These are phyloP conservation scores for Euphorbia tirucalli DNA, from an alignment of 345 rosid species.

Conservation along the genomic window DNA sequence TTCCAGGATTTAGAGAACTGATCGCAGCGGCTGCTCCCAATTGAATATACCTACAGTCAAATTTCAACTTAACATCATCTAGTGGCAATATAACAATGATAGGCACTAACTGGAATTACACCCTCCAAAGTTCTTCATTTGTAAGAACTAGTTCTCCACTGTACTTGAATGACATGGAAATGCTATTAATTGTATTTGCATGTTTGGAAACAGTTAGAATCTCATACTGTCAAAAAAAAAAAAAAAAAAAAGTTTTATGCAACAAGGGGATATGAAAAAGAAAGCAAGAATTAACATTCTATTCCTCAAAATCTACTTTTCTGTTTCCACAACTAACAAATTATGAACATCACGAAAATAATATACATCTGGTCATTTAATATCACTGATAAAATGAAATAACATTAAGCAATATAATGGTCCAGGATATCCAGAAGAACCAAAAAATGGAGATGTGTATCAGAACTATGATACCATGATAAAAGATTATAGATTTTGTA, in stretches of 20 bases:
- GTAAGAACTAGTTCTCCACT: background rate
- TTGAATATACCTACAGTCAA: constrained; percentile 57
- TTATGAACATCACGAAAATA: background rate
- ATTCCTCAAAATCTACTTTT: background rate
- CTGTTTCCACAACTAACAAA: background rate
- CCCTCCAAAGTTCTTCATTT: background rate
- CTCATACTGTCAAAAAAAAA: background rate
- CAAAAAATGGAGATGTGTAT: background rate
- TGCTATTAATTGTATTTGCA: background rate
- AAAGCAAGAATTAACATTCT: too few species aligned
- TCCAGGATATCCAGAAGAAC: background rate
- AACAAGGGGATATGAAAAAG: too few species aligned
- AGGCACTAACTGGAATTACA: background rate
- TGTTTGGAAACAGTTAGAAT: background rate
- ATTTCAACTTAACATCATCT: constrained; percentile 2
- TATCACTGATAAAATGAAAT: background rate
- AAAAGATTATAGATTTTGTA: background rate
- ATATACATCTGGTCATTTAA: background rate
- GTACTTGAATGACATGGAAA: background rate
- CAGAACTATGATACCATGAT: background rate
- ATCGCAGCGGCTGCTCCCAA: constrained; percentile 65
- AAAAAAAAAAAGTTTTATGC: background rate
- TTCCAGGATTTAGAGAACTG: constrained; percentile 54
- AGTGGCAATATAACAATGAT: background rate
- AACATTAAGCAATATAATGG: background rate